Evolutionary conservation across 2,329 filamentous ascomycete species (phyloP).

Genomic region (Didymella arachidicola): DNA sequence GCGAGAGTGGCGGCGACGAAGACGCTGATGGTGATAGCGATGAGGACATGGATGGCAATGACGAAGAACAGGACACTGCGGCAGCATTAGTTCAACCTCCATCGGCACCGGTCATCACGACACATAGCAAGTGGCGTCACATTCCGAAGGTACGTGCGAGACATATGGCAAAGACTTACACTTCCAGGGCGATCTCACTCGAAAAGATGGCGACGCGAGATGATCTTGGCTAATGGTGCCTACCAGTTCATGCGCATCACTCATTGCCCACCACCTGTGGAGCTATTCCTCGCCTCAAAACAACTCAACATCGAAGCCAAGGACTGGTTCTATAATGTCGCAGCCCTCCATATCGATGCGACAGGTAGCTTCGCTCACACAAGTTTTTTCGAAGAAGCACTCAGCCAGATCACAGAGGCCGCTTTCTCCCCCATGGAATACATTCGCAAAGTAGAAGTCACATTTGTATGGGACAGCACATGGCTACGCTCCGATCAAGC

Average conservation of each 20-base stretch:
- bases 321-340: slow-evolving; percentile 47
- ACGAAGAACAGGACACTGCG: slow-evolving; percentile 3
- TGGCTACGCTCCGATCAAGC: slow-evolving; percentile 38
- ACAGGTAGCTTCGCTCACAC: slow-evolving; percentile 46
- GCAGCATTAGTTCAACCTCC: slow-evolving; percentile 9
- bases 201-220: no score
- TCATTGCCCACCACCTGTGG: slow-evolving; percentile 40
- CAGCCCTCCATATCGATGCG: slow-evolving; percentile 40
- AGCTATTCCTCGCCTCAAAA: slow-evolving; percentile 42
- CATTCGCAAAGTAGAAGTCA: slow-evolving; percentile 44
- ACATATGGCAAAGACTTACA: no score
- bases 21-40: slow-evolving; percentile 11
- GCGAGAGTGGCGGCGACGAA: slow-evolving; percentile 10
- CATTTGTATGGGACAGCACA: slow-evolving; percentile 46
- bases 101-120: slow-evolving; percentile 23
- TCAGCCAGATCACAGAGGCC: slow-evolving; percentile 39
- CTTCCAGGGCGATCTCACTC: no score
- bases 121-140: slow-evolving; percentile 44
- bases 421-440: slow-evolving; percentile 46
- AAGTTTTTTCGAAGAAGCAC: slow-evolving; percentile 42
- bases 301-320: slow-evolving; percentile 41
- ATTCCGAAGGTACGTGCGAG: slow-evolving; percentile 30
- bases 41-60: slow-evolving; percentile 12
- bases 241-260: slow-evolving; percentile 42
- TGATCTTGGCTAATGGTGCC: background rate